Base-by-base conservation (phyloP, 2,329 filamentous ascomycete genomes). In the Xylariaceae sp. region DNA sequence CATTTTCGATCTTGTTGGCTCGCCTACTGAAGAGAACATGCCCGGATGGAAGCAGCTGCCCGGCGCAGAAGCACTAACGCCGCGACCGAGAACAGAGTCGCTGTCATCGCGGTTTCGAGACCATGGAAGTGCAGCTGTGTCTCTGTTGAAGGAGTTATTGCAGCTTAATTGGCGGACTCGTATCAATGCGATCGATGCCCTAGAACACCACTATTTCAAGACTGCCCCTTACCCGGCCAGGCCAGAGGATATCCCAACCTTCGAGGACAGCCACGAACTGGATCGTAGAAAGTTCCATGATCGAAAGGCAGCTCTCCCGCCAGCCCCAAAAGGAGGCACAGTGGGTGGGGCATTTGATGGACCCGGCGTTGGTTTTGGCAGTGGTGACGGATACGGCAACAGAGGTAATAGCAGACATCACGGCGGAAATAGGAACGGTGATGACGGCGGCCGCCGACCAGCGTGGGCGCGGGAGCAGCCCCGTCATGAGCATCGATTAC, bases 241-340 rank as follows among this genome's bases (percentile, higher is more conserved):
- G 51, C 90, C 94, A 1, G 86, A 87, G 59, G 91, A 97, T 47
- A 80, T 99, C n/a, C 94, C 94, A 2, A 81, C 76, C 15, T 97
- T 96, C 66, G 89, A 95, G 67, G 92, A 96, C 65, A 96, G 91
- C 42, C 94, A 99, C 71, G 94, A 99, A 71, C 77, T 97, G n/a
- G 94, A 99, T 68, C 83, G 92, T 47, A 84, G 91, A 68, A 95
- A 92, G 71, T 92, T 91, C 63, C 87, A 95, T 61, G 88, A 91
- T 54, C 87, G 94, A 65, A 89, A 89, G 66, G 87, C 87, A 19
- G 87, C 86, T 19, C 79, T 92, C 10, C 92, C 92, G 3, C 92
- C 94, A 12, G 94, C 92, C 0, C 94, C 94, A 0, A 91, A 92
- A 62, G 92, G 92, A 12, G 92, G 90, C 3, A 91, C 89, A 1